phyloP scores from a whole-genome alignment of 2,329 filamentous ascomycete species.

The Paecilomyces sp. region DNA sequence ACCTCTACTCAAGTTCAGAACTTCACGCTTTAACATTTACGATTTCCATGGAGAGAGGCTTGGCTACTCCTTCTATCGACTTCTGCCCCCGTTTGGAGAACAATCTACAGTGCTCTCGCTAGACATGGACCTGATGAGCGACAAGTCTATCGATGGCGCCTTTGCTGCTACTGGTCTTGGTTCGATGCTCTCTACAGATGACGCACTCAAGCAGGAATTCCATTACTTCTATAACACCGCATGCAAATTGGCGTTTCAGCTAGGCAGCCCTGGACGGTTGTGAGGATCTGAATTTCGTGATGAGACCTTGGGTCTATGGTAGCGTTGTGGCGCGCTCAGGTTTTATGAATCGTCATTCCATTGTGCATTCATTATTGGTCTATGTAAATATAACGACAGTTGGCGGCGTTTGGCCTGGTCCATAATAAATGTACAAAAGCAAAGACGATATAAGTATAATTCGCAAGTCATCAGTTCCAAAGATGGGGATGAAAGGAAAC shows the following conservation, averaged over 20 bases:
- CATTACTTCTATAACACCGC: slow-evolving; percentile 29
- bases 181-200: slow-evolving; percentile 1
- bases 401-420: neutral
- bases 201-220: slow-evolving; percentile 18
- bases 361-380: neutral
- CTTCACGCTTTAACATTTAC: slow-evolving; percentile 22
- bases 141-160: slow-evolving; percentile 1
- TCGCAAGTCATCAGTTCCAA: neutral
- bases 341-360: neutral
- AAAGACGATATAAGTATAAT: neutral
- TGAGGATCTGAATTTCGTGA: neutral
- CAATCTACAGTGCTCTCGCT: slow-evolving; percentile 24
- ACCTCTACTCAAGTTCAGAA: slow-evolving; percentile 20
- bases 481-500: neutral
- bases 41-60: slow-evolving; percentile 24
- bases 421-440: neutral
- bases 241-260: slow-evolving; percentile 30
- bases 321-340: neutral
- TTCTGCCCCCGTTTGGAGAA: slow-evolving; percentile 23
- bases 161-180: neutral
- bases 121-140: slow-evolving; percentile 16
- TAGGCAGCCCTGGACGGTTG: slow-evolving; percentile 14
- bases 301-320: neutral
- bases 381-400: slow-evolving; percentile 1
- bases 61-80: slow-evolving; percentile 23